These are phyloP conservation scores for Agaricus sinodeliciosus DNA, from an alignment of 768 basidiomycete species.

Conservation along the genomic window DNA sequence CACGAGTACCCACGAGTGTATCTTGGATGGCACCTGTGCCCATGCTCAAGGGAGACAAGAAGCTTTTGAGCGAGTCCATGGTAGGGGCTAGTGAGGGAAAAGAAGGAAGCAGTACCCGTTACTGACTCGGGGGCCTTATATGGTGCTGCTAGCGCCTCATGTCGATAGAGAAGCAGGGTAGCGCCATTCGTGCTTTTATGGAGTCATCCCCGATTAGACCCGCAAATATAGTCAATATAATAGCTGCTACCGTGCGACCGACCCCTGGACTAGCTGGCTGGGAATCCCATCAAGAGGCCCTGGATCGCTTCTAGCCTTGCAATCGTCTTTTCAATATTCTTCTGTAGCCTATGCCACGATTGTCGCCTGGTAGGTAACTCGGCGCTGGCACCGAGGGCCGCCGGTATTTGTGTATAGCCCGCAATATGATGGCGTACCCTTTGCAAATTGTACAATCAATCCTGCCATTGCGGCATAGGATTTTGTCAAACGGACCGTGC, in stretches of 20 bases:
- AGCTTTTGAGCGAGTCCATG: conserved; percentile 68
- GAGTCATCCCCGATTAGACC: conserved; percentile 7
- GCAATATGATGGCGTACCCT: not conserved
- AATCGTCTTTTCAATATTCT: too few species aligned
- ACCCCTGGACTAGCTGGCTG: not conserved
- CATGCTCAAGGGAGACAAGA: conserved; percentile 66
- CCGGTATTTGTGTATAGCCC: not conserved
- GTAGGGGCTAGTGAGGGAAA: conserved; percentile 17
- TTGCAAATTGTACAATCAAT: not conserved
- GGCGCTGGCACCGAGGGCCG: not conserved
- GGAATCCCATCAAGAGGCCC: conserved; percentile 3
- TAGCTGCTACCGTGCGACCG: conserved; percentile 1
- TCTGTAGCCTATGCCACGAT: not conserved
- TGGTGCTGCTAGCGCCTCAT: conserved; percentile 35
- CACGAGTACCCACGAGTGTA: conserved; percentile 49
- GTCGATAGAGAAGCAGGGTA: conserved; percentile 28
- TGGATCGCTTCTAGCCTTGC: not conserved
- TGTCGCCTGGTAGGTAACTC: not conserved
- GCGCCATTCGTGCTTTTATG: conserved; percentile 17
- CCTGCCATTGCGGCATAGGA: conserved; percentile 2
- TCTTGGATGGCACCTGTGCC: conserved; percentile 70
- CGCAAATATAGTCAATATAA: not conserved
- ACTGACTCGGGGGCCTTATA: conserved; percentile 35
- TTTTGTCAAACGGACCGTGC: not conserved
- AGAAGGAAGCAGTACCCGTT: conserved; percentile 20